Evolutionary conservation across 352 stramenopile genomes (phyloP).

Genomic region (Phytophthora gonapodyides): DNA sequence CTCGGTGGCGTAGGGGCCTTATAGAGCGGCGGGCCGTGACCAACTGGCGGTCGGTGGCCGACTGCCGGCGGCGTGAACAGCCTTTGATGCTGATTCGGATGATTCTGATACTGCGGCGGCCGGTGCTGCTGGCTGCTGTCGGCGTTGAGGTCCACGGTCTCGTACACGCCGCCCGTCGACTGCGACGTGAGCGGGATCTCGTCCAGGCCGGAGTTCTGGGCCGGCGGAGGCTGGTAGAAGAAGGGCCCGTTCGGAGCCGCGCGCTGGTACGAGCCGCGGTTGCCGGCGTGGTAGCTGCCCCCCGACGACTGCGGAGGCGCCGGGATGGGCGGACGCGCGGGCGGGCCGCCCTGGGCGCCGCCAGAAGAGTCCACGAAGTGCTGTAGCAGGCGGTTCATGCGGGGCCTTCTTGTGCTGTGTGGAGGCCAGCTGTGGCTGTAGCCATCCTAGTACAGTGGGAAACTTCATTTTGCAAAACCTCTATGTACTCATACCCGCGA

Average conservation of each 20-base stretch:
- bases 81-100: conserved; percentile 7
- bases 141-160: conserved; percentile 52
- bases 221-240: conserved; percentile 39
- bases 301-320: conserved; percentile 37
- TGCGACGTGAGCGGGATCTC: conserved; percentile 41
- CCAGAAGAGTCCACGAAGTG: conserved; percentile 50
- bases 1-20: conserved; percentile 15
- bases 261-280: conserved; percentile 40
- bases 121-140: conserved; percentile 33
- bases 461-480: too few relatives aligned
- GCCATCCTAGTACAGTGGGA: too few relatives aligned
- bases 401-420: conserved; percentile 2
- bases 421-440: neutral
- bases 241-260: conserved; percentile 29
- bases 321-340: conserved; percentile 29
- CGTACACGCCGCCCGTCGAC: conserved; percentile 40
- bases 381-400: conserved; percentile 70
- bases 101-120: neutral
- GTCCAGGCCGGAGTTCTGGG: conserved; percentile 20
- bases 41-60: neutral
- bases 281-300: conserved; percentile 24
- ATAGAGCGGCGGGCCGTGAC: conserved; percentile 9
- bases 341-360: conserved; percentile 13
- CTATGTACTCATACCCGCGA: too few relatives aligned
- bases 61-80: conserved; percentile 8